Evolutionary conservation across 176 grass and related monocot genomes (phyloP).

Genomic region (Aegilops tauschii): DNA sequence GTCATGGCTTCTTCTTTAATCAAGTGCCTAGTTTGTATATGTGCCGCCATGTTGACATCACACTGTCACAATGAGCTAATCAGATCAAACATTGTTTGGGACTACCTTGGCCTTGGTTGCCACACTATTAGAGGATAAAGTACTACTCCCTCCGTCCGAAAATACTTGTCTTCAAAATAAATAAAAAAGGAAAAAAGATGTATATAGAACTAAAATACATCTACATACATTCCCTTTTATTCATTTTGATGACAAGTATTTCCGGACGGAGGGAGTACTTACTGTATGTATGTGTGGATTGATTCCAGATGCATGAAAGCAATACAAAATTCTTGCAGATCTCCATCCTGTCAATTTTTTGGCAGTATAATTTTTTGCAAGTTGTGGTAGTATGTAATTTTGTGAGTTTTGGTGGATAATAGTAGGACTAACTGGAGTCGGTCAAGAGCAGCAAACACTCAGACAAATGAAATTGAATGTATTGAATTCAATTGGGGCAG

Average conservation of each 20-base stretch:
- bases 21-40: neutral
- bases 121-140: too few relatives aligned
- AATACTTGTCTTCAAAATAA: too few relatives aligned
- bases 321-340: neutral
- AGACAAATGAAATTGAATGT: constrained; percentile 35
- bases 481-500: constrained; percentile 24
- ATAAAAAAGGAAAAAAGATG: too few relatives aligned
- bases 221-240: too few relatives aligned
- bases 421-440: neutral
- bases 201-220: too few relatives aligned
- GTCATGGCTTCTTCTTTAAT: constrained; percentile 19
- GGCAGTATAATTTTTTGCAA: too few relatives aligned
- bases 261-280: too few relatives aligned
- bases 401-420: too few relatives aligned
- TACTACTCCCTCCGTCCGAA: too few relatives aligned
- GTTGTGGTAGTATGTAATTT: too few relatives aligned
- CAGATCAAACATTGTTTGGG: neutral
- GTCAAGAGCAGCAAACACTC: neutral
- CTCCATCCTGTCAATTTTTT: neutral
- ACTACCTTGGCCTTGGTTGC: neutral
- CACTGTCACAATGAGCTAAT: neutral
- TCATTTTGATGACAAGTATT: too few relatives aligned
- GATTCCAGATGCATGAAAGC: neutral
- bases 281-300: neutral
- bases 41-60: constrained; percentile 19